phyloP scores from a whole-genome alignment of 1,139 yeast genomes.

The Lodderomyces orthopsilosis region DNA sequence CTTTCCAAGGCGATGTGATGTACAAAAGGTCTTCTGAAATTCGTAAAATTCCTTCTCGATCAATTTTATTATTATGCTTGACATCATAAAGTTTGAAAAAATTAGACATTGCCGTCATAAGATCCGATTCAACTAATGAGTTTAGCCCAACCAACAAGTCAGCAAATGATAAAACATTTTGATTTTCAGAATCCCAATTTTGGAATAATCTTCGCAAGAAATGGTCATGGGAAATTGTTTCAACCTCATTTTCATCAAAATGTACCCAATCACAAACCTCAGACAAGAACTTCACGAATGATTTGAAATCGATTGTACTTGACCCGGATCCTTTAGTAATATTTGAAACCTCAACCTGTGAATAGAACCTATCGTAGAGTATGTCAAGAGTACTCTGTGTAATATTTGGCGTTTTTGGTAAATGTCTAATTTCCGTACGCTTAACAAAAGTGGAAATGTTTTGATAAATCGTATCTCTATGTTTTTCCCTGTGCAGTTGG shows the following conservation, averaged over 20 bases:
- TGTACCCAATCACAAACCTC: conserved; percentile 80
- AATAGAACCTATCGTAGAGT: conserved; percentile 81
- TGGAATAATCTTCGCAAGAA: conserved; percentile 64
- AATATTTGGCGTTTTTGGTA: conserved; percentile 69
- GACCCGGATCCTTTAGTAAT: conserved; percentile 70
- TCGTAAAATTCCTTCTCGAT: conserved; percentile 75
- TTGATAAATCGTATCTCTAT: conserved; percentile 73
- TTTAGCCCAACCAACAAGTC: conserved; percentile 76
- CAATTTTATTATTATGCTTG: conserved; percentile 59
- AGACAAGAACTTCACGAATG: conserved; percentile 71
- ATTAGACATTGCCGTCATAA: conserved; percentile 75
- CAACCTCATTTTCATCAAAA: conserved; percentile 5
- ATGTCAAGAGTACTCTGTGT: conserved; percentile 58
- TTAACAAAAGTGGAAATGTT: conserved; percentile 90
- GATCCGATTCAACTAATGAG: conserved; percentile 63
- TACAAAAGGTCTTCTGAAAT: conserved; percentile 84
- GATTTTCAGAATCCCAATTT: conserved; percentile 62
- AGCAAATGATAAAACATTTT: conserved; percentile 59
- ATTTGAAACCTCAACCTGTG: conserved; percentile 62
- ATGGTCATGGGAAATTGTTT: conserved; percentile 27
- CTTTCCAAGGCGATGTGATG: conserved; percentile 81
- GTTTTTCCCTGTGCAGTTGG: conserved; percentile 63
- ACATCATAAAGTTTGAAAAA: conserved; percentile 75
- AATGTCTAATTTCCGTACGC: conserved; percentile 82
- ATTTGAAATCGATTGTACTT: conserved; percentile 67